These are phyloP conservation scores for Ceratobasidium sp. DNA, from an alignment of 1,284 basidiomycete species.

Conservation along the genomic window DNA sequence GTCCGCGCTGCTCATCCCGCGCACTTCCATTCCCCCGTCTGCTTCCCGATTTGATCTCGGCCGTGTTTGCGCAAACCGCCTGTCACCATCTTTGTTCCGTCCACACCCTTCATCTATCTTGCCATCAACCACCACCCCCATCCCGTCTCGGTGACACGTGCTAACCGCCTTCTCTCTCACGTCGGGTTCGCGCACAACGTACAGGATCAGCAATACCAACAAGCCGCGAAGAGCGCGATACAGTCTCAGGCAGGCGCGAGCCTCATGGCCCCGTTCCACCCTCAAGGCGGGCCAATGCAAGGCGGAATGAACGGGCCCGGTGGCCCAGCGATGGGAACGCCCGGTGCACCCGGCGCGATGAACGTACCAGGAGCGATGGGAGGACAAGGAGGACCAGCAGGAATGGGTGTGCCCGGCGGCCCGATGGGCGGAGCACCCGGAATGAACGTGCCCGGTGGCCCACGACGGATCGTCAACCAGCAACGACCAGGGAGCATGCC, in stretches of 20 bases:
- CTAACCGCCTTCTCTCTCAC: background rate
- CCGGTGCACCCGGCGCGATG: background rate
- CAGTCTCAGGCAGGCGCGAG: constrained; percentile 36
- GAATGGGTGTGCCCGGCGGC: constrained; percentile 7
- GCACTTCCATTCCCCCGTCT: background rate
- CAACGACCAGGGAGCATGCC: background rate
- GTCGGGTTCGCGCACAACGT: background rate
- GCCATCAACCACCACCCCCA: constrained; percentile 15
- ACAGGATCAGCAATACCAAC: constrained; percentile 27
- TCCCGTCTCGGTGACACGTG: background rate
- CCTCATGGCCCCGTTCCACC: constrained; percentile 31
- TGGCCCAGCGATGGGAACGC: background rate
- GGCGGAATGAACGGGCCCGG: constrained; percentile 11
- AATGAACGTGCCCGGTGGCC: constrained; percentile 9
- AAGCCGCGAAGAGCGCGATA: constrained; percentile 20
- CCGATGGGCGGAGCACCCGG: constrained; percentile 6
- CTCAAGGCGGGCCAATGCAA: background rate
- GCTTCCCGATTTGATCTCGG: constrained; percentile 11
- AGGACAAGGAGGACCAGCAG: background rate
- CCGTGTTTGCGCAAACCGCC: background rate
- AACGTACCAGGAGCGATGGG: background rate
- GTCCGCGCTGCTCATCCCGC: background rate
- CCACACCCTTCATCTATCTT: background rate
- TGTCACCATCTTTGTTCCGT: background rate
- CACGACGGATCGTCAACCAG: background rate